phyloP scores from a whole-genome alignment of 2,329 filamentous ascomycete species.

The Colletotrichum scovillei region DNA sequence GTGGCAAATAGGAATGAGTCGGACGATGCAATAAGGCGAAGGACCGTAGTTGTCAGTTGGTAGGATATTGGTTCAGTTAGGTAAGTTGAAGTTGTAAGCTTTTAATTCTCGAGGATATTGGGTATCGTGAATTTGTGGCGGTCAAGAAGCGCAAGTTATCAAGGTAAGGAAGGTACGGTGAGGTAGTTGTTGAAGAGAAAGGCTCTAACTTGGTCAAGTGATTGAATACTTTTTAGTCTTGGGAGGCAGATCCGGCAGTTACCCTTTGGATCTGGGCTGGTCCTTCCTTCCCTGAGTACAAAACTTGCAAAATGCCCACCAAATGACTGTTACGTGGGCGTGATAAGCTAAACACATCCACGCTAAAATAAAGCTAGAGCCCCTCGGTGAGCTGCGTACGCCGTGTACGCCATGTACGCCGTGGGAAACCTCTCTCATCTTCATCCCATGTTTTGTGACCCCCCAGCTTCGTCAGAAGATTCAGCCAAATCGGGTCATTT shows the following conservation, averaged over 20 bases:
- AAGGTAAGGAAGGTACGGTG: too few relatives aligned
- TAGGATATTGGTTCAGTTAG: background rate
- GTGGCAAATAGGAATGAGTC: background rate
- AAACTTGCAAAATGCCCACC: background rate
- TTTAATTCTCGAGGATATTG: background rate
- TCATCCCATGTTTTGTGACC: slow-evolving; percentile 15
- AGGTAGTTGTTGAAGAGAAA: background rate
- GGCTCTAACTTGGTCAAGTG: background rate
- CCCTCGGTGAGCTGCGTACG: slow-evolving; percentile 18
- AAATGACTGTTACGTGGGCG: slow-evolving; percentile 11
- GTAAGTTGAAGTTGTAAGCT: background rate
- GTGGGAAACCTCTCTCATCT: background rate
- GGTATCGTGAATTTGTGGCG: background rate
- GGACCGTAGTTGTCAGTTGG: background rate
- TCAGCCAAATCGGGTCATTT: slow-evolving; percentile 23
- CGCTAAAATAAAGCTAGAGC: slow-evolving; percentile 31
- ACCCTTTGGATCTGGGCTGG: slow-evolving; percentile 5
- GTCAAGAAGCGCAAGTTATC: background rate
- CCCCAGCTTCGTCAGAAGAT: background rate
- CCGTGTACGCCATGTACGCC: too few relatives aligned
- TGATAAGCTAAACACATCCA: slow-evolving; percentile 1
- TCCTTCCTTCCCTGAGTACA: slow-evolving; percentile 1
- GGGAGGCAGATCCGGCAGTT: slow-evolving; percentile 20
- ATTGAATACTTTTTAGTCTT: background rate
- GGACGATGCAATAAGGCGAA: background rate